These are phyloP conservation scores for Talaromyces funiculosus DNA, from an alignment of 2,329 filamentous ascomycete genomes.

Conservation along the genomic window DNA sequence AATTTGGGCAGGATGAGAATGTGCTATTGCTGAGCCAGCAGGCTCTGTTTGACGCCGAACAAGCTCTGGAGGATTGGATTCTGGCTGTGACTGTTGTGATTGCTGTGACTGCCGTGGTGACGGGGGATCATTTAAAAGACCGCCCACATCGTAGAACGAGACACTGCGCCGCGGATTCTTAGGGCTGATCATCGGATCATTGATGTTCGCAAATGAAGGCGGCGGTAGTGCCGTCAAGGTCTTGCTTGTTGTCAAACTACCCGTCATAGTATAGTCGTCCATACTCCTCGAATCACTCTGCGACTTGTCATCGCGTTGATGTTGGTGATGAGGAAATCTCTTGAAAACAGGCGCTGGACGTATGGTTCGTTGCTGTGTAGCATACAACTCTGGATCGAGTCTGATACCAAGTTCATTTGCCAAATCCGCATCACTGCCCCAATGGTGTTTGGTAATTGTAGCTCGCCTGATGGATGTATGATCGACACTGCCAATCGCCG, in stretches of 20 bases:
- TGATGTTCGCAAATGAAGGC: background rate
- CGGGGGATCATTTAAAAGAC: slow-evolving; percentile 54
- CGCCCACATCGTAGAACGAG: slow-evolving; percentile 81
- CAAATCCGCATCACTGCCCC: slow-evolving; percentile 88
- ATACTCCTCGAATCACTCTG: slow-evolving; percentile 1
- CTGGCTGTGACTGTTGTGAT: background rate
- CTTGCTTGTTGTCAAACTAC: slow-evolving; percentile 1
- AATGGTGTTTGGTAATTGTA: slow-evolving; percentile 64
- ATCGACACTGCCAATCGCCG: slow-evolving; percentile 45
- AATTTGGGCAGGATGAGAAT: background rate
- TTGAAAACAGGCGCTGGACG: slow-evolving; percentile 31
- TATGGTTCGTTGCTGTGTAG: slow-evolving; percentile 26
- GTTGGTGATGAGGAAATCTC: background rate
- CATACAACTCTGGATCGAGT: slow-evolving; percentile 48
- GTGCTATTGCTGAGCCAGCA: background rate
- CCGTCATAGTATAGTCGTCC: background rate
- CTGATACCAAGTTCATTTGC: slow-evolving; percentile 73
- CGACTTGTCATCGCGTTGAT: background rate
- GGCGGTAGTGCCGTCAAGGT: background rate
- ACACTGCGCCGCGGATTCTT: slow-evolving; percentile 53
- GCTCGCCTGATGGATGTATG: slow-evolving; percentile 33
- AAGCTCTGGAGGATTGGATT: background rate
- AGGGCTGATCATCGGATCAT: slow-evolving; percentile 17
- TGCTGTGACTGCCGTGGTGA: slow-evolving; percentile 27
- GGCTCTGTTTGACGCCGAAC: background rate